Conservation (phyloP, 2,329 filamentous ascomycete species). For the Aspergillus viridinutans region DNA sequence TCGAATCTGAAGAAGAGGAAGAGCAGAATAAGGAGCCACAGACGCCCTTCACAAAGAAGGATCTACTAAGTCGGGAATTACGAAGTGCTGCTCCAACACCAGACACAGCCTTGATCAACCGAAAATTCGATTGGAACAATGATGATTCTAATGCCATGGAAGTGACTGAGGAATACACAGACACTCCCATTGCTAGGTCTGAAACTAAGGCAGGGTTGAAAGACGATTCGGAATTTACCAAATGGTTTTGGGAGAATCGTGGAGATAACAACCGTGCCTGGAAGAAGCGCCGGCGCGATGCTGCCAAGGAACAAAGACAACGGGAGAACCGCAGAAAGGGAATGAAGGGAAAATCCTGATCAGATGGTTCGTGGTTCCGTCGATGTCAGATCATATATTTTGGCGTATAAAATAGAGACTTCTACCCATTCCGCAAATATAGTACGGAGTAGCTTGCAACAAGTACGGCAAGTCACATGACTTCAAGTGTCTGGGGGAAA, state of each 20-base stretch:
- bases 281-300: constrained; percentile 55
- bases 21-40: constrained; percentile 53
- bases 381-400: background rate
- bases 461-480: constrained; percentile 8
- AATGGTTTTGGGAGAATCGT: constrained; percentile 57
- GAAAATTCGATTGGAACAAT: constrained; percentile 28
- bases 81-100: constrained; percentile 91
- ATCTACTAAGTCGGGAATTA: constrained; percentile 62
- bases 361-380: background rate
- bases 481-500: constrained; percentile 4
- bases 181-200: constrained; percentile 23
- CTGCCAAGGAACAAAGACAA: constrained; percentile 57
- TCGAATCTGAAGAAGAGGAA: constrained; percentile 47
- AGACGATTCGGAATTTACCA: constrained; percentile 55
- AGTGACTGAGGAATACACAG: constrained; percentile 22
- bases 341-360: constrained; percentile 34
- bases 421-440: background rate
- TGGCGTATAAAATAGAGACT: background rate
- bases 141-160: constrained; percentile 16
- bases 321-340: constrained; percentile 54
- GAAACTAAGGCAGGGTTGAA: constrained; percentile 10
- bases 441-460: no score
- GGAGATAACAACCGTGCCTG: constrained; percentile 49
- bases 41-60: constrained; percentile 77
- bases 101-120: constrained; percentile 74